phyloP scores from a whole-genome alignment of 1,139 yeast species.

The Blastobotrys arbuscula region DNA sequence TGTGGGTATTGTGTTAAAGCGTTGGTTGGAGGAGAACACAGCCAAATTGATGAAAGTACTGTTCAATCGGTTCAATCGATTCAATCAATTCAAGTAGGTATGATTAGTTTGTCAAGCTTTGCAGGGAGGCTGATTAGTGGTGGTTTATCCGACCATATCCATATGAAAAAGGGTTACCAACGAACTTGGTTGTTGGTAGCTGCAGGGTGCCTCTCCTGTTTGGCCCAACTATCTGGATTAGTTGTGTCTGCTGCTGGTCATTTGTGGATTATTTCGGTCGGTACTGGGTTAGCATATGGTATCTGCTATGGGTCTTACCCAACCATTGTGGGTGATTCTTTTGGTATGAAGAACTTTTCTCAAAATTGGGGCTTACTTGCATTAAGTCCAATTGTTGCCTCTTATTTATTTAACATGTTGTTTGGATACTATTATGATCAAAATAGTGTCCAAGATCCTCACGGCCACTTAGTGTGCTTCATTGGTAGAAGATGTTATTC shows the following conservation, averaged over 20 bases:
- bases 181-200: constrained; percentile 62
- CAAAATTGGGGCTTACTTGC: constrained; percentile 73
- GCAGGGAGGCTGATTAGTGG: constrained; percentile 66
- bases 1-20: constrained; percentile 70
- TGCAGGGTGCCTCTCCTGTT: constrained; percentile 38
- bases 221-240: constrained; percentile 35
- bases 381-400: constrained; percentile 36
- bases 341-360: constrained; percentile 66
- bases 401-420: constrained; percentile 36
- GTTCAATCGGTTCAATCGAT: constrained; percentile 36
- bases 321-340: constrained; percentile 68
- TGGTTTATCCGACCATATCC: constrained; percentile 56
- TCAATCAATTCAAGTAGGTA: constrained; percentile 69
- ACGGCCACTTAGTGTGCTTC: constrained; percentile 22
- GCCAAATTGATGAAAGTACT: constrained; percentile 13
- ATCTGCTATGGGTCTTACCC: constrained; percentile 77
- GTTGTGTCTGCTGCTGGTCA: constrained; percentile 34
- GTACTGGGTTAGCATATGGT: constrained; percentile 76
- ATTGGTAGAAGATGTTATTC: constrained; percentile 24
- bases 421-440: constrained; percentile 36
- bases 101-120: constrained; percentile 63
- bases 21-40: constrained; percentile 22
- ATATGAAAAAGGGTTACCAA: constrained; percentile 47
- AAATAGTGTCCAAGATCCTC: constrained; percentile 23
- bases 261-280: constrained; percentile 49